Evolutionary conservation across 164 flowering plant species (phyloP), one percentile per base, ranked within the genome.

Genomic region (Nelumbo lutea): DNA sequence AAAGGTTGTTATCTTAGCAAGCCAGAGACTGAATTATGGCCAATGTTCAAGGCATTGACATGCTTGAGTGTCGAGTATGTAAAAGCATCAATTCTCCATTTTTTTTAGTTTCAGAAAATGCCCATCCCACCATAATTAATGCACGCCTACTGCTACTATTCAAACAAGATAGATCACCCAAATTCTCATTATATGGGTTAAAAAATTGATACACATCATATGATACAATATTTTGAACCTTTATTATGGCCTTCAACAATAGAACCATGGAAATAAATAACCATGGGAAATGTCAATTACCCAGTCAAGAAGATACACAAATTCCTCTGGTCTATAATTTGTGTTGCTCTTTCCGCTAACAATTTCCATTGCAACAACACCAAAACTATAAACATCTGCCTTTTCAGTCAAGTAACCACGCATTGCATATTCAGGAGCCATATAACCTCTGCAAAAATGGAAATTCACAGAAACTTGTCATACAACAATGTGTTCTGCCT

Each of bases 401-500:
- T 85, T 90, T 55, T 65, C 62, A 1, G 96, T 90, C 62, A 88
- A 77, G 72, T 83, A 79, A 27, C 96, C 96, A 11, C 88, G 87
- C 90, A 90, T 86, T 62, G 95, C 95, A 79, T 89, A 87, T 69
- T 89, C 92, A 3, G 90, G 90, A 53, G 91, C 88, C 90, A 87
- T 88, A 61, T 87, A 88, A 61, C 94, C 91, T 52, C 91, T 87
- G 77, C 75, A 79, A 15, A 15, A 58, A 47, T 61, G 15, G 9
- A 64, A 43, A 41, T 14, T 4, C 53, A 70, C 11, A 70, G 0
- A 61, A 51, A 51, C 5, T n/a, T 62, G 9, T 53, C 39, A 10
- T 53, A 48, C n/a, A 42, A 48, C 14, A 48, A 44, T 63, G 1
- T n/a, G 39, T 47, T 14, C 4, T 11, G n/a, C n/a, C 14, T 2